Evolutionary conservation across 345 rosid genomes (phyloP), one percentile per base, ranked within the genome.

Genomic region (Hibiscus tridactylites): DNA sequence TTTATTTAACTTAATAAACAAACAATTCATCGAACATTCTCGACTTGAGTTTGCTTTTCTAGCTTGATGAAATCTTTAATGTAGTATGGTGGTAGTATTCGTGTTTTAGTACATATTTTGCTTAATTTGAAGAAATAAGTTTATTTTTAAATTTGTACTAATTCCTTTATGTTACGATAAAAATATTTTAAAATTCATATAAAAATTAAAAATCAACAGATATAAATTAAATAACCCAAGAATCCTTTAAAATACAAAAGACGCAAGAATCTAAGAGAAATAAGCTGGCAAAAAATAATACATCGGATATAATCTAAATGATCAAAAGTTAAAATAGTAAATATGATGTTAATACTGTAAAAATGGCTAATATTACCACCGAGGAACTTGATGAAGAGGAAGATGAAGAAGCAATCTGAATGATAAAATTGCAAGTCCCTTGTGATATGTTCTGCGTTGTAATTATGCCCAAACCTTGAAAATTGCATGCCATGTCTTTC

Each of bases 361-460:
- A 53, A 53, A 53, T 16, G 8, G 66, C 35, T 28, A 33, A 4
- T 29, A 37, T 52, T 33, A 50, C 16, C 29, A 33, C n/a, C 21
- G 50, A 72, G 6, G 49, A 50, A 53, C 70, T 65, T 59, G 21
- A 11, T 35, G 74, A 71, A 49, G 74, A 61, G 28, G 69, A n/a
- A 13, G 80, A 76, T 39, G 80, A 77, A 29, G 66, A 56, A 7
- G 65, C 61, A 28, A 72, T 76, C 81, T 89, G 94, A 73, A 91
- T 85, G 10, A 78, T 78, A 58, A 93, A 93, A 71, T 65, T 82
- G 83, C 97, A 91, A 6, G 61, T 76, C 29, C 86, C 91, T 66
- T 84, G 78, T 2, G 98, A 93, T 35, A 85, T 61, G 65, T 93
- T 91, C 81, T 75, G 79, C 2, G 83, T 83, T 0, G 85, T 83